A percentile compares a stretch with the other conserved stretches of the same genome.
These are phyloP conservation scores for Trichoderma asperelloides DNA, from an alignment of 495 filamentous ascomycete genomes.

Conservation along the genomic window DNA sequence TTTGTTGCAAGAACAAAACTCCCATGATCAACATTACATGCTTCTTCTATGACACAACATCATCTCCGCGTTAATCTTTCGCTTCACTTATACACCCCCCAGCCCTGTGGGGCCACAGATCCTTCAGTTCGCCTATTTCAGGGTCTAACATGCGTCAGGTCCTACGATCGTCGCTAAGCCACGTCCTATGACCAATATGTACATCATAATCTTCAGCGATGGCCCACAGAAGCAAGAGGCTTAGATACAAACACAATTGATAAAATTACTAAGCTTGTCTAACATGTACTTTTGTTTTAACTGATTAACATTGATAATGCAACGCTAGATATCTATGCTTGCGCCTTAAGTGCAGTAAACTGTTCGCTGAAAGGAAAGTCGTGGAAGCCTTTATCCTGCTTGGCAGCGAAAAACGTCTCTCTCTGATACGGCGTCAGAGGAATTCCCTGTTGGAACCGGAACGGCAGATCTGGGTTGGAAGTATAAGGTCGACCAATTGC, in stretches of 20 bases:
- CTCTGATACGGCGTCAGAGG: constrained; percentile 45
- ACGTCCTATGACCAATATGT: not conserved
- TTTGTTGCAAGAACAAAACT: too few relatives aligned
- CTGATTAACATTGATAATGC: not conserved
- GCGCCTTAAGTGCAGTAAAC: constrained; percentile 6
- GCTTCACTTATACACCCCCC: not conserved
- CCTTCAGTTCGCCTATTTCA: not conserved
- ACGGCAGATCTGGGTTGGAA: constrained; percentile 59
- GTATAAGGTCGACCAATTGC: constrained; percentile 55
- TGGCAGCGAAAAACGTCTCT: constrained; percentile 43
- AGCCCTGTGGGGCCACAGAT: not conserved
- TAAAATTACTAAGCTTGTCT: not conserved
- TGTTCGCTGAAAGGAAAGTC: constrained; percentile 43
- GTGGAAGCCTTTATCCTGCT: constrained; percentile 46
- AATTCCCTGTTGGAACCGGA: constrained; percentile 44
- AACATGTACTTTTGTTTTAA: not conserved
- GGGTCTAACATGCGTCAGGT: not conserved
- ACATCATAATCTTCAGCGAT: not conserved
- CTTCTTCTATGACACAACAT: not conserved
- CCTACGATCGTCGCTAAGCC: not conserved
- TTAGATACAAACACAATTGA: too few relatives aligned
- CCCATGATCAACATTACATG: too few relatives aligned
- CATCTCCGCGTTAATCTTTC: not conserved
- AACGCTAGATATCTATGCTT: not conserved
- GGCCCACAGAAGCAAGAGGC: not conserved